Conservation (phyloP, 345 rosid genomes). For the Sonneratia caseolaris region DNA sequence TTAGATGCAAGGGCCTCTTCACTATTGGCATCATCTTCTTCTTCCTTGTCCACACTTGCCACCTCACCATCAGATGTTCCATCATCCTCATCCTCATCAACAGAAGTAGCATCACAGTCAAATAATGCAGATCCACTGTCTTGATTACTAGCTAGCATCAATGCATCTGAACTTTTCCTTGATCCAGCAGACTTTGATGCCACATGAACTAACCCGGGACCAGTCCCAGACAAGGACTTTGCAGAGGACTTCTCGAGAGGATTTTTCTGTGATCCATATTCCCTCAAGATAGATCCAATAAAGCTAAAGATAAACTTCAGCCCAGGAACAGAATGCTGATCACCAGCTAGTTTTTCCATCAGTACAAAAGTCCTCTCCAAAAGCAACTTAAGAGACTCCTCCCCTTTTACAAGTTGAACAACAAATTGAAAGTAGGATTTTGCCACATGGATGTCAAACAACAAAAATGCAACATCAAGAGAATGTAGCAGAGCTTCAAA, state of each 20-base stretch:
- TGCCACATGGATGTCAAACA: slow-evolving; percentile 61
- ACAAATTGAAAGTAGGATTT: slow-evolving; percentile 70
- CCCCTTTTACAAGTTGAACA: slow-evolving; percentile 71
- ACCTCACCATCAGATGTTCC: slow-evolving; percentile 99
- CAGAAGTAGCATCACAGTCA: slow-evolving; percentile 92
- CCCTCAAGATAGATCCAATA: slow-evolving; percentile 61
- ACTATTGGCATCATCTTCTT: slow-evolving; percentile 81
- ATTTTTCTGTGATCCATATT: slow-evolving; percentile 43
- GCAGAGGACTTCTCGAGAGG: slow-evolving; percentile 32
- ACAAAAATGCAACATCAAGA: slow-evolving; percentile 75
- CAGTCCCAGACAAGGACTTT: slow-evolving; percentile 41
- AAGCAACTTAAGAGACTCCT: slow-evolving; percentile 48
- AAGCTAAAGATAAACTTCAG: slow-evolving; percentile 72
- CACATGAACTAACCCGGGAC: slow-evolving; percentile 32
- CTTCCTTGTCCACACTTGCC: slow-evolving; percentile 94
- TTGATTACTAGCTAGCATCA: slow-evolving; percentile 56
- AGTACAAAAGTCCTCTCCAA: slow-evolving; percentile 53
- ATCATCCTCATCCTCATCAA: slow-evolving; percentile 98
- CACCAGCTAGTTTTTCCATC: slow-evolving; percentile 65
- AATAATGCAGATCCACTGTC: slow-evolving; percentile 63
- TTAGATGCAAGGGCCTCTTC: slow-evolving; percentile 86
- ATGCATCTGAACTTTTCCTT: slow-evolving; percentile 54
- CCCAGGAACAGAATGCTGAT: slow-evolving; percentile 68
- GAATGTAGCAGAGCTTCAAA: slow-evolving; percentile 72
- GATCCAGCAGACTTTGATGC: slow-evolving; percentile 53